Base-by-base conservation (phyloP, 1,284 basidiomycete genomes). In the Rhodotorula sp. region DNA sequence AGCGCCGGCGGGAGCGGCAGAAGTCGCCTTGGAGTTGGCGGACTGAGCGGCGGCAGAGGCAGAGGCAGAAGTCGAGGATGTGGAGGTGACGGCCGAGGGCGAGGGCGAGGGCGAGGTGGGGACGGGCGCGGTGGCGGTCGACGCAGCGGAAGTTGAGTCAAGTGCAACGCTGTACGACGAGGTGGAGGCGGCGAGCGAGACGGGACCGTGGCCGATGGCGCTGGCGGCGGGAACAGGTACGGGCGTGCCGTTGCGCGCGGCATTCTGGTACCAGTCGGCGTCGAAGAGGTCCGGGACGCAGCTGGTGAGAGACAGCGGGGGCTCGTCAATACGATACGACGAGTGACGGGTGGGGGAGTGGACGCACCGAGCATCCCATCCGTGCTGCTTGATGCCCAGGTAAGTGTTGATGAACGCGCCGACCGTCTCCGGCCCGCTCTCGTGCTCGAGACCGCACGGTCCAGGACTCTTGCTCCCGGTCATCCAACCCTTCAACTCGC, bases 401-500 rank as follows among this genome's bases (percentile, higher is more conserved):
- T 85, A 93, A 20, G 86, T 80, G 62, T 83, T 80, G 20, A 89
- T 88, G 81, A 92, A 94, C 11, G 86, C 85, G 57, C 83, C 78
- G 51, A 92, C 86, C 30, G 88, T 83, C 67, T 83, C 77, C 57
- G 85, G 81, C 26, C 83, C 85, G n/a, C 89, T 81, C 80, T 94
- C 92, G 80, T 95, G 92, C 80, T 94, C 89, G 71, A 94, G 84
- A 69, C 91, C 84, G 74, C 93, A 84, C 1, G 65, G 18, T 47
- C 71, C 74, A 4, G 68, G 66, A 24, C 69, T 61, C 55, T 68
- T 70, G 31, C 57, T 20, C 8, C 64, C 70, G 10, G 16, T 28
- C 20, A 62, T 48, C 46, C 62, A 67, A 16, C 54, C 62, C 8
- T 11, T 40, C 22, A 73, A 31, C 62, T 68, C 67, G 4, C 47